These are phyloP conservation scores for Neofusicoccum cordaticola DNA, from an alignment of 2,329 filamentous ascomycete genomes.

Conservation along the genomic window DNA sequence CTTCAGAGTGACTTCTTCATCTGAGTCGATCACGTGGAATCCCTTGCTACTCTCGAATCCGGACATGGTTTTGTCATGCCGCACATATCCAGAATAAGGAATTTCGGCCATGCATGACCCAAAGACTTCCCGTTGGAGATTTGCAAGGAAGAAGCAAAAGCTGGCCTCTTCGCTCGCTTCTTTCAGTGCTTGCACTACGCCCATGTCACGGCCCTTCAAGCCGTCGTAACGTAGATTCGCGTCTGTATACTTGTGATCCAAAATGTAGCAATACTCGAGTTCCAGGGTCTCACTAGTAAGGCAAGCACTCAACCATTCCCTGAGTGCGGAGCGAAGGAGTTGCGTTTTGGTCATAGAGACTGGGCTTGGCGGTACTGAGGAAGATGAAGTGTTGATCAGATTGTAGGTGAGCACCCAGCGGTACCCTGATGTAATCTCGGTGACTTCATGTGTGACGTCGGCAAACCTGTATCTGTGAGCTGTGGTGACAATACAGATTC, in stretches of 20 bases:
- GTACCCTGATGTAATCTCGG: constrained; percentile 44
- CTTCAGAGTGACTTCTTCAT: not conserved
- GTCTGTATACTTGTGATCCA: constrained; percentile 23
- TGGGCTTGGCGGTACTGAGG: constrained; percentile 4
- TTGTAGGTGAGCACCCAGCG: constrained; percentile 56
- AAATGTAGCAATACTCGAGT: constrained; percentile 22
- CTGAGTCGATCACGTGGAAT: not conserved
- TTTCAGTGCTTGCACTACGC: constrained; percentile 21
- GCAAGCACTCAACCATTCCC: not conserved
- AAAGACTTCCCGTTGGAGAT: constrained; percentile 11
- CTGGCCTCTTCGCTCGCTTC: not conserved
- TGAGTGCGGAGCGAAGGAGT: constrained; percentile 18
- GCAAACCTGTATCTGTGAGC: constrained; percentile 44
- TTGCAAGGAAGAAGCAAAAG: constrained; percentile 10
- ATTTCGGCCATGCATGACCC: not conserved
- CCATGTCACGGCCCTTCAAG: constrained; percentile 27
- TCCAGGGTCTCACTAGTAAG: not conserved
- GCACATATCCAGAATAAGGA: too few relatives aligned
- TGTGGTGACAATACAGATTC: too few relatives aligned
- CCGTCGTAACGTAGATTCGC: constrained; percentile 21
- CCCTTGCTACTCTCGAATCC: not conserved
- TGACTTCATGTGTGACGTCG: constrained; percentile 52
- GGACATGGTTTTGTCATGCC: too few relatives aligned
- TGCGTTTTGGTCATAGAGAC: constrained; percentile 4
- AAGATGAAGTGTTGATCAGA: constrained; percentile 36